Conservation (phyloP, 2,329 filamentous ascomycete genomes). For the Cordyceps militaris region DNA sequence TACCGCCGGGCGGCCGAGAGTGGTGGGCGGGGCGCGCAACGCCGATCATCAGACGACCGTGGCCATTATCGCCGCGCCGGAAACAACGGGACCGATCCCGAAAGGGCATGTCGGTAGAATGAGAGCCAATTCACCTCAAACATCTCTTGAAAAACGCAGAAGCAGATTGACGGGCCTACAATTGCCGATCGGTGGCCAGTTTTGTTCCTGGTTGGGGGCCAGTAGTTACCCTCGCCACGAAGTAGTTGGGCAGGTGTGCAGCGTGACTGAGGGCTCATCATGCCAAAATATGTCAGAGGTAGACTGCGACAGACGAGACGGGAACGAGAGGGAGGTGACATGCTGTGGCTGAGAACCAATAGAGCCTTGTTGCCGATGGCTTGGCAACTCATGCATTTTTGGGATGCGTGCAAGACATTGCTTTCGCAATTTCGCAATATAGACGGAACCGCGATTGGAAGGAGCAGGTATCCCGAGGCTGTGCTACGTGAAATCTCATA, state of each 20-base stretch:
- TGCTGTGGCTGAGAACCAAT: background rate
- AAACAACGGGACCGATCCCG: background rate
- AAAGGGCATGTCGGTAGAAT: background rate
- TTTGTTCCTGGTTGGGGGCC: background rate
- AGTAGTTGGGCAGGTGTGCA: no score
- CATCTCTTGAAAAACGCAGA: background rate
- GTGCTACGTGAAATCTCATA: background rate
- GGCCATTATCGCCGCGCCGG: no score
- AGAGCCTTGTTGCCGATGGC: background rate
- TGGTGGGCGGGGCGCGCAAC: background rate
- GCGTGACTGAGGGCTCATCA: no score
- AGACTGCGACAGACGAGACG: background rate
- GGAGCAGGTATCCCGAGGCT: background rate
- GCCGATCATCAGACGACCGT: background rate
- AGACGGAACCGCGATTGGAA: no score
- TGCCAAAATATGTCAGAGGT: no score
- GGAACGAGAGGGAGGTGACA: background rate
- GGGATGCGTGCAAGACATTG: no score
- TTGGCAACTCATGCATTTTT: background rate
- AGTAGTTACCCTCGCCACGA: no score
- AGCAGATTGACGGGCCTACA: background rate
- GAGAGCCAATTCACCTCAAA: background rate
- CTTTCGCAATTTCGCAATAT: no score
- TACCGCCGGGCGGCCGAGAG: background rate
- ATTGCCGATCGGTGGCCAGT: background rate